Evolutionary conservation across 78 protist genomes (phyloP).

Genomic region (Ministeria vibrans): DNA sequence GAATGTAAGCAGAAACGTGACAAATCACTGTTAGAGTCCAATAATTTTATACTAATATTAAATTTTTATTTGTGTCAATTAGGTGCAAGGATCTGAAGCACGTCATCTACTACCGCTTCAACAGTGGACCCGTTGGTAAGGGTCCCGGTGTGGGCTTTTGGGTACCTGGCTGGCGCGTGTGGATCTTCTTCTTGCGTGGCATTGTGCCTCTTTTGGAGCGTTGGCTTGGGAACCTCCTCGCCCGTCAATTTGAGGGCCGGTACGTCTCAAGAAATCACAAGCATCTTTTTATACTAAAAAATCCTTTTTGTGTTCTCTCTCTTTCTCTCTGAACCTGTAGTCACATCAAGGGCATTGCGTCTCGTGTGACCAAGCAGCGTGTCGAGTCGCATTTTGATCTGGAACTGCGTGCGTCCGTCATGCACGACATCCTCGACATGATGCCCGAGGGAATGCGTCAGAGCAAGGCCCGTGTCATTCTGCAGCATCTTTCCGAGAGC

Average conservation of each 20-base stretch:
- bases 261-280: no score
- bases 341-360: slow-evolving; percentile 82
- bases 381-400: slow-evolving; percentile 96
- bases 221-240: slow-evolving; percentile 98
- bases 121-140: slow-evolving; percentile 97
- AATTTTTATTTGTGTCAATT: neutral
- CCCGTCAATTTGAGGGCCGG: slow-evolving; percentile 99
- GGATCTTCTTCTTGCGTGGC: slow-evolving; percentile 99
- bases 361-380: slow-evolving; percentile 98
- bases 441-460: slow-evolving; percentile 98
- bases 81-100: slow-evolving; percentile 94
- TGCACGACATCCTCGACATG: slow-evolving; percentile 98
- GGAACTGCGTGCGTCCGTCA: slow-evolving; percentile 95
- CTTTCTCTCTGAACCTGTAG: no score
- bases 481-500: slow-evolving; percentile 96
- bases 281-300: no score
- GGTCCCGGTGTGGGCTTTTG: slow-evolving; percentile 99
- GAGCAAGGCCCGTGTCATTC: slow-evolving; percentile 86
- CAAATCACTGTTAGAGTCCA: neutral
- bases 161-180: slow-evolving; percentile 99
- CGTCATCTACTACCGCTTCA: slow-evolving; percentile 96
- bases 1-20: slow-evolving; percentile 35
- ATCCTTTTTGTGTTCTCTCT: no score
- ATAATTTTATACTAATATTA: neutral
- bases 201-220: slow-evolving; percentile 98